A percentile compares a stretch with the other conserved stretches of the same genome.
These are phyloP conservation scores for Pholiota conissans DNA, from an alignment of 768 basidiomycete species.

Conservation along the genomic window DNA sequence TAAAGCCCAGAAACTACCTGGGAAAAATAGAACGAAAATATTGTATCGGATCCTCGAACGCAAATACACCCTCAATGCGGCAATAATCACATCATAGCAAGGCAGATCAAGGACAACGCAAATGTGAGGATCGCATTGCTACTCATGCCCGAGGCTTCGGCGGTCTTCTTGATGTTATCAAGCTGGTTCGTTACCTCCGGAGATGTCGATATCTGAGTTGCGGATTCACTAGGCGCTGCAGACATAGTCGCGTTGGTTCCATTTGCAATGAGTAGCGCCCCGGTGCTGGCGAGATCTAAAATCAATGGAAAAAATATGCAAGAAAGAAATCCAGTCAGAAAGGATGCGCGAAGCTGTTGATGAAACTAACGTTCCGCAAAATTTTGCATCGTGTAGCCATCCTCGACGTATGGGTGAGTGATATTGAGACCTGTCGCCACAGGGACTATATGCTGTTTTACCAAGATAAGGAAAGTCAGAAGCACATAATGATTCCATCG, in stretches of 20 bases:
- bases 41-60: no score
- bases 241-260: neutral
- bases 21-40: neutral
- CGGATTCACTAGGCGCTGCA: neutral
- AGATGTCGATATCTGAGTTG: neutral
- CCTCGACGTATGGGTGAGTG: constrained; percentile 53
- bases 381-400: constrained; percentile 37
- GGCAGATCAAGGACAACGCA: neutral
- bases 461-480: no score
- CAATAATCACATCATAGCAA: neutral
- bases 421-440: constrained; percentile 51
- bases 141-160: neutral
- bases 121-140: neutral
- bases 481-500: neutral
- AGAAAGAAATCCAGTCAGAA: constrained; percentile 7
- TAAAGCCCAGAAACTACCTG: neutral
- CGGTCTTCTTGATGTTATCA: neutral
- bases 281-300: neutral
- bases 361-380: constrained; percentile 47
- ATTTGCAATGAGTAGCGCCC: neutral
- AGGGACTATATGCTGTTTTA: constrained; percentile 49
- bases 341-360: neutral
- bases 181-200: neutral
- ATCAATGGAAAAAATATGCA: neutral
- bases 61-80: neutral